Percentiles rank a stretch among this genome's conserved stretches.
These are phyloP conservation scores for Corniculantispora saksenae DNA, from an alignment of 2,329 filamentous ascomycete genomes.

Conservation along the genomic window DNA sequence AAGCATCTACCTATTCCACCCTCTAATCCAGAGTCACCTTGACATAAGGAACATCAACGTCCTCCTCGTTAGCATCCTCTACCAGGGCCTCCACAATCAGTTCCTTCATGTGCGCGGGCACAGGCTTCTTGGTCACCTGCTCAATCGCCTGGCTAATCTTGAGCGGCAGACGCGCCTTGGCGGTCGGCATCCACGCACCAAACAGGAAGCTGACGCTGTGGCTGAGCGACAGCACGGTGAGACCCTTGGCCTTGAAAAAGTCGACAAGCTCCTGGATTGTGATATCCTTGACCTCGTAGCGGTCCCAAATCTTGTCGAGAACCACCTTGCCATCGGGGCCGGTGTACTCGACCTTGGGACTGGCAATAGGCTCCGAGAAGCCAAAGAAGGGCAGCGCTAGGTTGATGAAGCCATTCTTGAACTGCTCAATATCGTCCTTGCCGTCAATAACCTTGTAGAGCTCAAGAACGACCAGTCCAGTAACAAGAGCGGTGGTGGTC, in stretches of 20 bases:
- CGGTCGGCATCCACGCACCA: conserved; percentile 83
- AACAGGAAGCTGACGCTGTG: conserved; percentile 96
- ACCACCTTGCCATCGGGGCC: conserved; percentile 76
- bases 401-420: conserved; percentile 99
- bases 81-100: conserved; percentile 89
- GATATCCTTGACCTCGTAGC: conserved; percentile 87
- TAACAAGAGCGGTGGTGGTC: conserved; percentile 93
- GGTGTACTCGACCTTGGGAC: conserved; percentile 87
- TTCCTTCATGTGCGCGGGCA: conserved; percentile 84
- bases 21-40: conserved; percentile 34
- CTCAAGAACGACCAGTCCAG: conserved; percentile 88
- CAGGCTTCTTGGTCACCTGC: conserved; percentile 79
- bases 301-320: conserved; percentile 97
- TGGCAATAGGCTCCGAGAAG: conserved; percentile 94
- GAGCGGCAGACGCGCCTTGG: conserved; percentile 51
- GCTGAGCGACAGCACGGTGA: conserved; percentile 89
- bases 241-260: conserved; percentile 76
- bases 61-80: conserved; percentile 79
- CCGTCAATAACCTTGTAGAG: conserved; percentile 96
- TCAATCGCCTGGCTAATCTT: conserved; percentile 83
- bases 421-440: conserved; percentile 95
- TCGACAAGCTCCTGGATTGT: conserved; percentile 82
- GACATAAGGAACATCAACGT: conserved; percentile 90
- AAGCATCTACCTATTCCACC: not conserved
- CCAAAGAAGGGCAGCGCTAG: conserved; percentile 95